Evolutionary conservation across 768 basidiomycete species (phyloP).

Genomic region (Asterophora lycoperdoides): DNA sequence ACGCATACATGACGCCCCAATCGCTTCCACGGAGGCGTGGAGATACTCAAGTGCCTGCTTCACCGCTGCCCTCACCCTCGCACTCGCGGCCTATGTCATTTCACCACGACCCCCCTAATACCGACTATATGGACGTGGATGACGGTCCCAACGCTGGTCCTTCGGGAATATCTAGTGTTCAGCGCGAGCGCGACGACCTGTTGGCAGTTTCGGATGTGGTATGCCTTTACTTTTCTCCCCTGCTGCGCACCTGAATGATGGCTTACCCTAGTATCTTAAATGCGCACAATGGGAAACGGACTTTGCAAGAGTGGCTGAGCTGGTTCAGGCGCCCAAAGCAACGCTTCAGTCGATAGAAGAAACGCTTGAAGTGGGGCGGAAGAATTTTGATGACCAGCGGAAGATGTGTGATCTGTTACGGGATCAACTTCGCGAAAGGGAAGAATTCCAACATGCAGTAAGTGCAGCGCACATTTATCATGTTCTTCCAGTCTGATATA

Average conservation of each 20-base stretch:
- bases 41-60: background rate
- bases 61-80: constrained; percentile 5
- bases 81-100: background rate
- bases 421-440: no score
- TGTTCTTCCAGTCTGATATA: no score
- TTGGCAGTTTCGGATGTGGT: no score
- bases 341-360: background rate
- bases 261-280: background rate
- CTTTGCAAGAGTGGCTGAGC: background rate
- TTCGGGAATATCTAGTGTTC: background rate
- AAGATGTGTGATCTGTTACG: no score
- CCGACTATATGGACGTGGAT: constrained; percentile 7
- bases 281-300: background rate
- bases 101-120: background rate
- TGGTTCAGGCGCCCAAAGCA: background rate
- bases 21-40: constrained; percentile 4
- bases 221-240: no score
- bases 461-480: no score
- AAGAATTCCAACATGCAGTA: no score
- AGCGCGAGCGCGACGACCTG: background rate
- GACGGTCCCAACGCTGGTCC: background rate
- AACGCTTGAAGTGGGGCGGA: background rate
- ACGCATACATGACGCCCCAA: constrained; percentile 8
- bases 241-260: no score
- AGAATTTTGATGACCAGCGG: no score